Conservation (phyloP, 2,329 filamentous ascomycete genomes). For the Orbilia brochopaga region DNA sequence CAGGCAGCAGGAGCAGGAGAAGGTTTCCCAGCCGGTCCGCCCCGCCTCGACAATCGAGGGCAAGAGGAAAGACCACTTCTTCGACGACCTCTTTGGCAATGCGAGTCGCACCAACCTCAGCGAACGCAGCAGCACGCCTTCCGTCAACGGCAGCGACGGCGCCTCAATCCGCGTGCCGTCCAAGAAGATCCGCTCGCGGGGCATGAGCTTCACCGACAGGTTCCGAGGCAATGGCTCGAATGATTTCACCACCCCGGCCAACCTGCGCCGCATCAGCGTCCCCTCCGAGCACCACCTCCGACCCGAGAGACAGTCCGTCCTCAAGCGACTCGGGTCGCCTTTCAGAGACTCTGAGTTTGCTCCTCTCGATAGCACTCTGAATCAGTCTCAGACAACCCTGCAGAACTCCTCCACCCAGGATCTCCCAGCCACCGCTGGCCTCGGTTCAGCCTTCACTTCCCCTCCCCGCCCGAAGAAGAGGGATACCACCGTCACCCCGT, state of each 20-base stretch:
- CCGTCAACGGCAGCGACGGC: conserved; percentile 31
- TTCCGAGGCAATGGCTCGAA: conserved; percentile 30
- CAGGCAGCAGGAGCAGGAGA: conserved; percentile 42
- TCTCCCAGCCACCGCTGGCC: conserved; percentile 29
- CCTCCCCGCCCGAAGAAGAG: conserved; percentile 46
- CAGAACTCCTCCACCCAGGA: conserved; percentile 25
- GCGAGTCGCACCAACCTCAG: conserved; percentile 42
- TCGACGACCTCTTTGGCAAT: conserved; percentile 49
- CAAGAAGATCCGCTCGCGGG: conserved; percentile 41
- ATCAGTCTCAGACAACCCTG: conserved; percentile 41
- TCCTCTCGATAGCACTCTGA: conserved; percentile 36
- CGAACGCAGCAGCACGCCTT: conserved; percentile 42
- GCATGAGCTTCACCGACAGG: conserved; percentile 50
- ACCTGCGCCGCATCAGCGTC: conserved; percentile 33
- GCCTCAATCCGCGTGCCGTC: conserved; percentile 42
- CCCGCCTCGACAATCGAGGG: conserved; percentile 29
- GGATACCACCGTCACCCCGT: conserved; percentile 32
- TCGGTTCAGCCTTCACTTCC: conserved; percentile 48
- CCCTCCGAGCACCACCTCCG: conserved; percentile 28
- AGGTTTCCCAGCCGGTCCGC: conserved; percentile 24
- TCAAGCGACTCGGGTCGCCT: conserved; percentile 46
- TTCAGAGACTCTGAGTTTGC: conserved; percentile 49
- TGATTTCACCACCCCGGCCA: conserved; percentile 20
- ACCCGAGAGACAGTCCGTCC: conserved; percentile 39
- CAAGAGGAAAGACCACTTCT: conserved; percentile 46